Percentiles rank a stretch among this genome's conserved stretches.
phyloP scores from a whole-genome alignment of 176 grass and related monocot species.

The Saccharum spontaneum region DNA sequence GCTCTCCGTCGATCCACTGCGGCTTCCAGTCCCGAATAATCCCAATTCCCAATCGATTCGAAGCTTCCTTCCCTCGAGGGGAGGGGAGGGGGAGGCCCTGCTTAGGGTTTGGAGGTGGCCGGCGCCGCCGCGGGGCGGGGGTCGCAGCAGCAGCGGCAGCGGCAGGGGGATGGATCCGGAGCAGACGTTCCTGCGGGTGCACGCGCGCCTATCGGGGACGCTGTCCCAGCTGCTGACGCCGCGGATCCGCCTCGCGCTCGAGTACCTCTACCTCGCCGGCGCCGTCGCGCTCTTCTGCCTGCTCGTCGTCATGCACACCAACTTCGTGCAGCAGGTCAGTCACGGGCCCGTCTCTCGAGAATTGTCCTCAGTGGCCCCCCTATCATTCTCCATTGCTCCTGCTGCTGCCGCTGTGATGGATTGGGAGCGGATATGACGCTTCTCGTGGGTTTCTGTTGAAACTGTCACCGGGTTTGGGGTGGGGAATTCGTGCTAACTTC shows the following conservation, averaged over 20 bases:
- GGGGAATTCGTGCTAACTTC: neutral
- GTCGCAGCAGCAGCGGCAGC: neutral
- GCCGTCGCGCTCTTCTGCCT: conserved; percentile 89
- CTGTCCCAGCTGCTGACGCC: conserved; percentile 95
- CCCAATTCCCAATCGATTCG: neutral
- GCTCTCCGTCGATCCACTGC: neutral
- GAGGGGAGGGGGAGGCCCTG: neutral
- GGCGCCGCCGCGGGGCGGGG: neutral
- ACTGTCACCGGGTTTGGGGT: neutral
- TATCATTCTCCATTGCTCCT: neutral
- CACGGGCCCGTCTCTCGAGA: neutral
- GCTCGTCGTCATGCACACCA: conserved; percentile 95
- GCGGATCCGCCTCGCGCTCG: conserved; percentile 85
- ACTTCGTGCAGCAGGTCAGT: conserved; percentile 98
- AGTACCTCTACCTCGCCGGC: conserved; percentile 82
- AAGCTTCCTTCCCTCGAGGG: neutral
- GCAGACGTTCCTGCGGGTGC: conserved; percentile 95
- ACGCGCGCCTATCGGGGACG: conserved; percentile 93
- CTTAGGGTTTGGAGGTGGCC: conserved; percentile 43
- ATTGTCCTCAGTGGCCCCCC: neutral
- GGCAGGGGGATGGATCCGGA: conserved; percentile 79
- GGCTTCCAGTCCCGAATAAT: neutral
- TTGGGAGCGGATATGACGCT: neutral
- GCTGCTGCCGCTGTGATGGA: neutral
- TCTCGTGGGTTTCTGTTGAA: neutral